Conservation (phyloP, 1,284 basidiomycete genomes). For the Microbotryum silenes-acaulis region DNA sequence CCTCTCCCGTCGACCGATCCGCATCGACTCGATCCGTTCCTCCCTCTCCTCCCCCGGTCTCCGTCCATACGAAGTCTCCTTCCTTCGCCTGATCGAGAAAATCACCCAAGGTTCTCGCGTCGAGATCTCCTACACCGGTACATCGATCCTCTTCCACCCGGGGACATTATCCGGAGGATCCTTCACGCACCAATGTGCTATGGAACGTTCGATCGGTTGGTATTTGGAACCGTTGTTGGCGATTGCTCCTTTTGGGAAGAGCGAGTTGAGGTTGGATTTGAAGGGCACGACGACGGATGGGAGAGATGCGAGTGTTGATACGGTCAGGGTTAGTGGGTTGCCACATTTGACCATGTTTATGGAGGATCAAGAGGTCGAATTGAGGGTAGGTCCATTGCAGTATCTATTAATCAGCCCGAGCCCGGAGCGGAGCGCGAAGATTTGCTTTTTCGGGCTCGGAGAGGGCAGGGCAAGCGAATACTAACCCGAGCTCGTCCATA, state of each 20-base stretch:
- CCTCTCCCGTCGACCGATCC: slow-evolving; percentile 75
- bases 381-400: slow-evolving; percentile 51
- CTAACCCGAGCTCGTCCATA: neutral
- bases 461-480: neutral
- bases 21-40: slow-evolving; percentile 81
- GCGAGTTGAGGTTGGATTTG: slow-evolving; percentile 69
- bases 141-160: slow-evolving; percentile 80
- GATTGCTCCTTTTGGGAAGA: slow-evolving; percentile 89
- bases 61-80: slow-evolving; percentile 86
- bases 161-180: slow-evolving; percentile 81
- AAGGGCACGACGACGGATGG: slow-evolving; percentile 84
- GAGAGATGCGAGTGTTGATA: slow-evolving; percentile 78
- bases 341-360: slow-evolving; percentile 81
- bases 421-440: neutral
- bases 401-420: neutral
- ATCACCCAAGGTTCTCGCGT: slow-evolving; percentile 90
- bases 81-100: slow-evolving; percentile 82
- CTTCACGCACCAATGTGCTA: slow-evolving; percentile 76
- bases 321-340: slow-evolving; percentile 83
- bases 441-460: neutral
- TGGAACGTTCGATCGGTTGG: slow-evolving; percentile 64
- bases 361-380: slow-evolving; percentile 74
- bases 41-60: slow-evolving; percentile 92
- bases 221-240: slow-evolving; percentile 85
- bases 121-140: slow-evolving; percentile 95